Conservation (phyloP, 148 eudicot genomes). For the Rhododendron williamsianum region DNA sequence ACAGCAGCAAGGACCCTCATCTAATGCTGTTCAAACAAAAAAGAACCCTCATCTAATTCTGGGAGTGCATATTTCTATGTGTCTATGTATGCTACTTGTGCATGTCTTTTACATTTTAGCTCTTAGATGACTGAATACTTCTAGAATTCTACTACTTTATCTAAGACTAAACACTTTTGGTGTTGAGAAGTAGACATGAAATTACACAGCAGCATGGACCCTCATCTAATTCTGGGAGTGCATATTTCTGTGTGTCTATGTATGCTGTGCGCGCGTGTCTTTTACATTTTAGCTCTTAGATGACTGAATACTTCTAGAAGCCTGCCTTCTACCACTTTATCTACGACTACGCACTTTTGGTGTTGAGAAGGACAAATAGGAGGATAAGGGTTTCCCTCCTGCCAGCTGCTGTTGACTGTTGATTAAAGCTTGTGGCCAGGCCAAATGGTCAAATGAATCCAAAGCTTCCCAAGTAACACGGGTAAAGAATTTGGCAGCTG, state of each 20-base stretch:
- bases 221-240: background rate
- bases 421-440: background rate
- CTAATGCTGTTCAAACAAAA: background rate
- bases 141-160: too few species aligned
- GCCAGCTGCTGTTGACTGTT: background rate
- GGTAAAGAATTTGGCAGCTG: background rate
- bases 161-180: too few species aligned
- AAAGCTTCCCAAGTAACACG: background rate
- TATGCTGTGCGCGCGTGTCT: background rate
- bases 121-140: background rate
- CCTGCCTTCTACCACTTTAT: background rate
- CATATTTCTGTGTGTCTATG: background rate
- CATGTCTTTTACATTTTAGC: background rate
- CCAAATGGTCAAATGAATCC: background rate
- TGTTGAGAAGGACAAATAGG: background rate
- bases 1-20: background rate
- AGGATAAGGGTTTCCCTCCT: background rate
- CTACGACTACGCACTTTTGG: background rate
- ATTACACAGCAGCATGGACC: background rate
- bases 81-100: background rate
- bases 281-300: background rate
- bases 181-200: background rate
- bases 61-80: background rate
- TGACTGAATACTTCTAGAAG: background rate
- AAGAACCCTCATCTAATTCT: background rate